Conservation (phyloP, 768 basidiomycete species). For the Amanita molliuscula region DNA sequence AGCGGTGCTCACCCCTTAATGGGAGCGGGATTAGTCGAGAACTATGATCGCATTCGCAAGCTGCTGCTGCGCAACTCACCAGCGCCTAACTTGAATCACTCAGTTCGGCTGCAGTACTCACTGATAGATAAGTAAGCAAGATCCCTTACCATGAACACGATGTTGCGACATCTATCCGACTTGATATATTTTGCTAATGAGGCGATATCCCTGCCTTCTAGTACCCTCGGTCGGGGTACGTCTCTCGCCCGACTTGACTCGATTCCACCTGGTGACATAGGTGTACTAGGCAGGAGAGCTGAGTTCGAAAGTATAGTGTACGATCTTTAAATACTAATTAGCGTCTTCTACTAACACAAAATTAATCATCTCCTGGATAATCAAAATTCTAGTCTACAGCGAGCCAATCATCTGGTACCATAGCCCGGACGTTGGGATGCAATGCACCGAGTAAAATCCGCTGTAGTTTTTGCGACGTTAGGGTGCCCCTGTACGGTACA, state of each 20-base stretch:
- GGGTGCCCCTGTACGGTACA: constrained; percentile 15
- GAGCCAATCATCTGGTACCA: background rate
- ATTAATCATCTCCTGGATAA: too few relatives aligned
- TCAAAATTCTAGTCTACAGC: too few relatives aligned
- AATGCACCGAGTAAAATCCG: constrained; percentile 23
- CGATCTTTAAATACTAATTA: background rate
- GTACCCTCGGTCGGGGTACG: background rate
- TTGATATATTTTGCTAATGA: constrained; percentile 59
- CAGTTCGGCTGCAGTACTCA: background rate
- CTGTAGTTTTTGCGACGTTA: constrained; percentile 19
- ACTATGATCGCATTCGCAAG: background rate
- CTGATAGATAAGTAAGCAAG: background rate
- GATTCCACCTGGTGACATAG: background rate
- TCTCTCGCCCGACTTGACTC: background rate
- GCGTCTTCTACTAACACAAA: too few relatives aligned
- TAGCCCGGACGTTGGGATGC: constrained; percentile 20
- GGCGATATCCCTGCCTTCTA: constrained; percentile 20
- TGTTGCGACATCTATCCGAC: constrained; percentile 53
- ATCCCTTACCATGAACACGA: constrained; percentile 60
- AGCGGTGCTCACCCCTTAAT: constrained; percentile 60
- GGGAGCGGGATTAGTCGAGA: background rate
- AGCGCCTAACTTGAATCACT: constrained; percentile 45
- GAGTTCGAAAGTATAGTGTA: background rate
- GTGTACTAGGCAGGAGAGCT: background rate
- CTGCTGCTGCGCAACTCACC: constrained; percentile 28